Conservation (phyloP, 2,329 filamentous ascomycete species). For the Sporothrix brunneoviolacea region DNA sequence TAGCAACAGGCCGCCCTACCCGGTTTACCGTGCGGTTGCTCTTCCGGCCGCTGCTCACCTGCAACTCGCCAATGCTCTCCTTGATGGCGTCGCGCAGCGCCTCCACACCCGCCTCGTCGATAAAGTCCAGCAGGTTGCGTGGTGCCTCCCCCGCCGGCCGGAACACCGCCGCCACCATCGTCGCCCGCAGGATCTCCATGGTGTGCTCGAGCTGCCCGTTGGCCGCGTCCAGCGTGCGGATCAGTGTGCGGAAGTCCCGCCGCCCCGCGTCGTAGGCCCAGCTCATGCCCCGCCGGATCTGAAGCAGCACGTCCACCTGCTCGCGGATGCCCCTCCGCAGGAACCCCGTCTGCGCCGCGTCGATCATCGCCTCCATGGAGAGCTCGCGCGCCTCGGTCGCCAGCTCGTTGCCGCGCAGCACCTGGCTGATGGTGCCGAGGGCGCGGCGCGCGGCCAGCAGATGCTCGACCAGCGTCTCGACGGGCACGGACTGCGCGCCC, state of each 20-base stretch:
- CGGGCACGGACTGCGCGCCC: constrained; percentile 37
- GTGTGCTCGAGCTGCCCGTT: constrained; percentile 59
- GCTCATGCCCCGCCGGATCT: constrained; percentile 45
- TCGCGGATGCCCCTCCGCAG: constrained; percentile 55
- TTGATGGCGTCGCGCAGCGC: constrained; percentile 60
- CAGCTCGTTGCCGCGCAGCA: constrained; percentile 81
- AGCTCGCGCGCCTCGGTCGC: constrained; percentile 67
- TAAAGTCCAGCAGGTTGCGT: constrained; percentile 66
- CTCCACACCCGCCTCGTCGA: constrained; percentile 65
- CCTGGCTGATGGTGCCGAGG: constrained; percentile 72
- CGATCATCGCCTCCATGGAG: constrained; percentile 70
- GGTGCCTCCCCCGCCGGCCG: constrained; percentile 51
- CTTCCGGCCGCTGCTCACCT: constrained; percentile 38
- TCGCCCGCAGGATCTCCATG: constrained; percentile 57
- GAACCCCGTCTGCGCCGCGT: constrained; percentile 64
- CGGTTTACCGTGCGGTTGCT: no score
- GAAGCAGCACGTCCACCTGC: constrained; percentile 46
- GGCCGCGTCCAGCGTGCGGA: constrained; percentile 59
- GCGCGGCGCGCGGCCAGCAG: constrained; percentile 84
- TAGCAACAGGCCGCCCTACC: no score
- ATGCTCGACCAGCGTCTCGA: constrained; percentile 76
- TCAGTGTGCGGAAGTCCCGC: constrained; percentile 53
- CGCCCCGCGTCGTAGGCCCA: constrained; percentile 52
- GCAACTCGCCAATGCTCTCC: constrained; percentile 62
- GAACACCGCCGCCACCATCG: constrained; percentile 57